Evolutionary conservation across 805 yeast genomes (phyloP), one percentile per base, ranked within the genome.

Genomic region (Peterozyma toletana): DNA sequence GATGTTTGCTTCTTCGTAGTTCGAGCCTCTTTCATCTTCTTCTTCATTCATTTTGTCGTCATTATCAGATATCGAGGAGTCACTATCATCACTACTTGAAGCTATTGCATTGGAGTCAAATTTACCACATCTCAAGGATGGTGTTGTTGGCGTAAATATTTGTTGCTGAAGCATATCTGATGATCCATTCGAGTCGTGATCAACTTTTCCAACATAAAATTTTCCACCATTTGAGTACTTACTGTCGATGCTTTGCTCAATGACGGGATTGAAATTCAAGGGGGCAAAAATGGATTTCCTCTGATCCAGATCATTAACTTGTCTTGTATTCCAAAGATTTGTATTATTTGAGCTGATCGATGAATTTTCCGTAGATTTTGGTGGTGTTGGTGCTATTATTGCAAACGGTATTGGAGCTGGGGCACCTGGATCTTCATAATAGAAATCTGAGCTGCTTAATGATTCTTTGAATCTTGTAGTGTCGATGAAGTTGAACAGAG

Each of bases 201-300:
- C 88, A 57, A 86, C 91, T 55, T 90, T 85, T 2, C 99, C 99
- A 13, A 85, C 86, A 56, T 80, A 89, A 57, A 86, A 91, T 55
- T 90, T 85, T 2, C 99, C 99, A 5, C 99, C 99, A 50, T 74
- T 73, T 11, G 83, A 82, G 54, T 91, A 91, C 55, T 91, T 91
- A 45, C 85, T 79, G 57, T 91, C 98, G 35, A 91, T 80, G 46
- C 76, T 79, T 39, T 77, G 74, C 45, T 79, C 80, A 43, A 87
- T 83, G 15, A 83, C 73, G 0, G 96, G 96, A 53, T 86, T 84
- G 63, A 89, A 90, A 36, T 75, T 71, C 36, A 89, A 67, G 0
- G 96, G 95, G 0, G 96, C 86, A 61, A 88, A 90, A 0, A 83
- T 78, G 37, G 96, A 86, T 45, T 65, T 75, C 17, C 47, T 52